Evolutionary conservation across 2,329 filamentous ascomycete species (phyloP).

Genomic region (Berkeleyomyces basicola): DNA sequence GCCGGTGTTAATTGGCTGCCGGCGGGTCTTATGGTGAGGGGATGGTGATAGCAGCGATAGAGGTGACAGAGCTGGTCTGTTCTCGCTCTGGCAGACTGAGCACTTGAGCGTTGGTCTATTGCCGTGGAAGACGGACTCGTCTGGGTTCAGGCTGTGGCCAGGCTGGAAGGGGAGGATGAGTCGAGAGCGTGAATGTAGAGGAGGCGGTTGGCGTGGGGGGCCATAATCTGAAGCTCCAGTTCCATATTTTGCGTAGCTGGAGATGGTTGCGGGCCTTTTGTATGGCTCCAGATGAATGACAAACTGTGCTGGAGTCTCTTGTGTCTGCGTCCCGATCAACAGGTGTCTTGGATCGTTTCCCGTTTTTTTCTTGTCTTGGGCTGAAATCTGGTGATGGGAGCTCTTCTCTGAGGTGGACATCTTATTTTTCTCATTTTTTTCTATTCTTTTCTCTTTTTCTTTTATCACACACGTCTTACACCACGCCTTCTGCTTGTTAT

Average conservation of each 20-base stretch:
- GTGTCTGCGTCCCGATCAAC: not conserved
- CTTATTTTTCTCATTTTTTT: not conserved
- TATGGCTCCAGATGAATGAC: not conserved
- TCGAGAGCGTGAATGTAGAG: not conserved
- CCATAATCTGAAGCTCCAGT: not conserved
- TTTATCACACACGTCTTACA: not conserved
- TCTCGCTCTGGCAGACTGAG: not conserved
- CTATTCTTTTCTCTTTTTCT: constrained; percentile 15
- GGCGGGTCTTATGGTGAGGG: not conserved
- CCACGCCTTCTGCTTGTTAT: too few species aligned
- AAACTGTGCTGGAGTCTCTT: not conserved
- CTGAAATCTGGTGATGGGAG: too few species aligned
- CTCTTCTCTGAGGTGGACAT: too few species aligned
- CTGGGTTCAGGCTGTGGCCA: not conserved
- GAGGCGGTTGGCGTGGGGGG: not conserved
- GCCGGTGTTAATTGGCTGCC: not conserved
- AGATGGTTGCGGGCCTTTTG: not conserved
- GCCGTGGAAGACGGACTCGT: not conserved
- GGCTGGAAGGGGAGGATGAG: not conserved
- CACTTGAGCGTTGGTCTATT: not conserved
- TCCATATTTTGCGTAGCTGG: not conserved
- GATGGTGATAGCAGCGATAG: not conserved
- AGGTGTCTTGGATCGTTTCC: not conserved
- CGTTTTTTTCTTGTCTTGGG: constrained; percentile 14
- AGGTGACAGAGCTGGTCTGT: not conserved